Conservation (phyloP, 208 protist species). For the Wallacemonas sp. region DNA sequence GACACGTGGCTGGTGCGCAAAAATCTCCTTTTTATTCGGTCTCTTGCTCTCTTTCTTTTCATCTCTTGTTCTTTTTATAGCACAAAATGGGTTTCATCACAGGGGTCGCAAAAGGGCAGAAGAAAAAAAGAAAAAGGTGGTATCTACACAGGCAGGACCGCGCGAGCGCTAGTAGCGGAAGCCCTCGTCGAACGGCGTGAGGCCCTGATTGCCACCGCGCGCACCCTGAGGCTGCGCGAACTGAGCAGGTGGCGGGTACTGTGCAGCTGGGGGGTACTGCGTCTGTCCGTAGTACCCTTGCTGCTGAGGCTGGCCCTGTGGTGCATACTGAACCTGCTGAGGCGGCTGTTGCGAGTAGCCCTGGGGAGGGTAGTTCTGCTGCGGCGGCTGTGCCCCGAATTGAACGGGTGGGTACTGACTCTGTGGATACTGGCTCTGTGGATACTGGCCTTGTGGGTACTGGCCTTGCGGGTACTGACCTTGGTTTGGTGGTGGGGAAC, state of each 20-base stretch:
- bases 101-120: background rate
- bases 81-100: too few species aligned
- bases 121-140: constrained; percentile 4
- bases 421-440: constrained; percentile 9
- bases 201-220: background rate
- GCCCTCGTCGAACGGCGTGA: background rate
- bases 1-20: too few species aligned
- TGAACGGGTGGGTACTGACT: constrained; percentile 17
- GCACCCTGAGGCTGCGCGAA: background rate
- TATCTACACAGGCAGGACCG: too few species aligned
- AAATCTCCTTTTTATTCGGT: too few species aligned
- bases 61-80: too few species aligned
- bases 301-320: constrained; percentile 12
- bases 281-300: background rate
- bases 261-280: constrained; percentile 19
- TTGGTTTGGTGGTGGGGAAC: constrained; percentile 5
- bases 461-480: constrained; percentile 12
- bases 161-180: background rate
- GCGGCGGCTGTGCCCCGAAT: background rate
- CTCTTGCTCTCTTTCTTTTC: too few species aligned
- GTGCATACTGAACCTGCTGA: background rate
- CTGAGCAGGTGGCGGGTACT: constrained; percentile 6
- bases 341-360: constrained; percentile 14
- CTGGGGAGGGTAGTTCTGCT: constrained; percentile 17
- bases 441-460: constrained; percentile 8